Base-by-base conservation (phyloP, 78 protist genomes). In the Dictyostelium firmibasis region DNA sequence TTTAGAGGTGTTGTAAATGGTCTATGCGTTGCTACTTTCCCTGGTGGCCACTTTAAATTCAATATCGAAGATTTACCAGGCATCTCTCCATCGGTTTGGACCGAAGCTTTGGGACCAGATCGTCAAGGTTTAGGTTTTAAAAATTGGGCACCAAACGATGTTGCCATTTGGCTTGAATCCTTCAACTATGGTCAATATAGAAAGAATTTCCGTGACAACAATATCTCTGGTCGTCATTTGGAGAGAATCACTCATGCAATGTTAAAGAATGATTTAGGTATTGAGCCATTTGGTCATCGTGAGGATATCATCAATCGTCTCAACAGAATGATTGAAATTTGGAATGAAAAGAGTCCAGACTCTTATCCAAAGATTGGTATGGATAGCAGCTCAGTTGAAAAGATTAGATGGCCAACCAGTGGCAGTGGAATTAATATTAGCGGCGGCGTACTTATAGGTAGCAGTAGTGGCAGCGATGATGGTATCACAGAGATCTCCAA, bases 201-300 rank as follows among this genome's bases (percentile, higher is more conserved):
- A 76, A 88, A 88, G 93, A 88, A 88, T 31, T 88, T 88, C 60
- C 27, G 86, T 27, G 93, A 88, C 10, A 77, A 88, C 27, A 88
- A 76, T 79, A 88, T 88, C 43, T 53, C 78, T 79, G 93, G 93
- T 29, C 85, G 93, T 79, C 93, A 88, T 79, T 67, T 88, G 14
- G 44, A 10, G 4, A 29, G 70, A 14, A 60, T 88, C 35, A 67
- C n/a, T 47, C 20, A 57, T 43, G 31, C 47, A 0, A 23, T 27
- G 7, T 64, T 88, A 31, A 88, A 88, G 67, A 43, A 76, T 60
- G 93, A 88, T 6, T 44, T 88, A 8, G 86, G 86, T 11, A 88
- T 88, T 23, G 93, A 88, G 20, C 81, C 93, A 10, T 33, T 78
- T 67, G 93, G 93, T 18, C 93, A 88, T 43, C 53, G 93, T 41